Conservation (phyloP, 345 rosid species). For the Euphorbia tirucalli region DNA sequence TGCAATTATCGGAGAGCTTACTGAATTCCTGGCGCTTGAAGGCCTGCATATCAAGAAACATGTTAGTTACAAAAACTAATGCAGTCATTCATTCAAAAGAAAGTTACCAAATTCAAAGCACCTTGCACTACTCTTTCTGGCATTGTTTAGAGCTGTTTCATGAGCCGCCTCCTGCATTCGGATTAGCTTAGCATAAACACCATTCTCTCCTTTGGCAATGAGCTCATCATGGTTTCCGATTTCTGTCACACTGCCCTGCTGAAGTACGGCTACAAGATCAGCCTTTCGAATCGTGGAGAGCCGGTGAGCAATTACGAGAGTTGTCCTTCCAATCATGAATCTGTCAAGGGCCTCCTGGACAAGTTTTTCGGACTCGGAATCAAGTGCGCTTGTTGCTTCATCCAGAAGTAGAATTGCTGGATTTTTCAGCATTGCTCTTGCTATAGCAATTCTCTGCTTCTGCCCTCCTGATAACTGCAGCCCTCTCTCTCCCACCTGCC, state of each 20-base stretch:
- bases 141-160: slow-evolving; percentile 90
- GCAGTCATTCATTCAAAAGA: too few species aligned
- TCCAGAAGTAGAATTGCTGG: slow-evolving; percentile 89
- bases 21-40: slow-evolving; percentile 96
- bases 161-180: slow-evolving; percentile 93
- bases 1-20: slow-evolving; percentile 93
- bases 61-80: neutral
- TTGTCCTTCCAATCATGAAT: slow-evolving; percentile 97
- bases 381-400: slow-evolving; percentile 96
- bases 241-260: slow-evolving; percentile 92
- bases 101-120: slow-evolving; percentile 3
- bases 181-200: slow-evolving; percentile 85
- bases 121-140: slow-evolving; percentile 99
- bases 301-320: slow-evolving; percentile 93
- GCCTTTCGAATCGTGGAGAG: slow-evolving; percentile 97
- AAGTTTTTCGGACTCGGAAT: slow-evolving; percentile 93
- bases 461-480: slow-evolving; percentile 96
- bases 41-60: slow-evolving; percentile 60
- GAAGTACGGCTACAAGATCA: slow-evolving; percentile 93
- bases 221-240: slow-evolving; percentile 93
- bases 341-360: slow-evolving; percentile 97
- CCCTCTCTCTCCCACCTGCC: slow-evolving; percentile 98
- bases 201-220: slow-evolving; percentile 81
- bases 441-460: slow-evolving; percentile 95
- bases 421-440: slow-evolving; percentile 96